A percentile compares a stretch with the other conserved stretches of the same genome.
Conservation (phyloP, 306 rosid species). For the Cicer chorassanicum region DNA sequence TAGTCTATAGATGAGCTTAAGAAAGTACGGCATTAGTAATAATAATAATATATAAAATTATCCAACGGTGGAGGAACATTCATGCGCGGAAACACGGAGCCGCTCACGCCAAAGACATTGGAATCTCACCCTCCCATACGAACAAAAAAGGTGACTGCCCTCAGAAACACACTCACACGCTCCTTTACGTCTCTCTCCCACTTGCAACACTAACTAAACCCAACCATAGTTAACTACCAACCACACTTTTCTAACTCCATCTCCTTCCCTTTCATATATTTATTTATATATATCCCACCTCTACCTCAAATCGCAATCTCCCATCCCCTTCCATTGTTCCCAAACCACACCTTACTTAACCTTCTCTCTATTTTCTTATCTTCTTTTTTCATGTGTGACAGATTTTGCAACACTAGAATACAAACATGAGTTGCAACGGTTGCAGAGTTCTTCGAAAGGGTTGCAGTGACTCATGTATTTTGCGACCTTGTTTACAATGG, state of each 20-base stretch:
- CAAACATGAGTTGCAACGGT: slow-evolving; percentile 95
- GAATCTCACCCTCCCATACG: slow-evolving; percentile 65
- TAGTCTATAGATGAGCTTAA: too few relatives aligned
- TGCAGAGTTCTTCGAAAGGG: slow-evolving; percentile 98
- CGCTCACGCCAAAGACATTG: slow-evolving; percentile 87
- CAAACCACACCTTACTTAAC: background rate
- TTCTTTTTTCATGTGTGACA: slow-evolving; percentile 40
- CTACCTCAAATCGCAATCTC: slow-evolving; percentile 35
- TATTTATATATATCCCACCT: slow-evolving; percentile 51
- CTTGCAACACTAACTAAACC: slow-evolving; percentile 41
- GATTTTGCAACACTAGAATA: background rate
- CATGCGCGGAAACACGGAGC: slow-evolving; percentile 99
- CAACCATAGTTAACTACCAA: slow-evolving; percentile 57
- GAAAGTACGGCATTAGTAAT: too few relatives aligned
- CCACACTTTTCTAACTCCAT: slow-evolving; percentile 12
- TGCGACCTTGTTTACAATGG: slow-evolving; percentile 94
- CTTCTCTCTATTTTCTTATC: background rate
- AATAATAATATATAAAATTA: slow-evolving; percentile 16
- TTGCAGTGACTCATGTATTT: slow-evolving; percentile 85
- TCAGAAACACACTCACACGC: slow-evolving; percentile 37
- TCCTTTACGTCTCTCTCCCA: slow-evolving; percentile 34
- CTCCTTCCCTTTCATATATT: background rate
- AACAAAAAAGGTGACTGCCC: slow-evolving; percentile 37
- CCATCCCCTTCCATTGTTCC: background rate
- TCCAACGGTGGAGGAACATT: slow-evolving; percentile 85